Evolutionary conservation across 768 basidiomycete species (phyloP).

Genomic region (Leucogyrophana mollusca): DNA sequence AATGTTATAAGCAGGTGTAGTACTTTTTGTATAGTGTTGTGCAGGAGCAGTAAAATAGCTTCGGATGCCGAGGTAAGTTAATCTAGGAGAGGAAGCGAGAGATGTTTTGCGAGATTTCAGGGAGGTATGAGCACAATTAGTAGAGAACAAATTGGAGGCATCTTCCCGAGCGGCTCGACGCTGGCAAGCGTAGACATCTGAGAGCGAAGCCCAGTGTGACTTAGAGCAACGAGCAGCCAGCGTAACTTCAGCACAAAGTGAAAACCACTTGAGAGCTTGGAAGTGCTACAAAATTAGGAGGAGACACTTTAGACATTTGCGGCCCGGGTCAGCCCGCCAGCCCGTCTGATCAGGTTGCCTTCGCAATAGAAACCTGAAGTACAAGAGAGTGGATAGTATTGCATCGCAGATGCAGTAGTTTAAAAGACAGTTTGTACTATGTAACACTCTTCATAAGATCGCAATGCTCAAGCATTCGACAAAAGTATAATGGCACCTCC

Average conservation of each 20-base stretch:
- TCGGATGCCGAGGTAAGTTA: constrained; percentile 31
- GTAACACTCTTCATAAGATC: too few relatives aligned
- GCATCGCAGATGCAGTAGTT: too few relatives aligned
- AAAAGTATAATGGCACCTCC: constrained; percentile 48
- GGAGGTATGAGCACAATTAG: neutral
- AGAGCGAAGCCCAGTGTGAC: neutral
- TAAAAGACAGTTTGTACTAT: too few relatives aligned
- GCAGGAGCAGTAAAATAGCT: constrained; percentile 24
- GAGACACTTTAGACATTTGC: too few relatives aligned
- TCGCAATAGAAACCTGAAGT: too few relatives aligned
- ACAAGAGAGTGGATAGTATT: too few relatives aligned
- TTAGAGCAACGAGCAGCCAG: neutral
- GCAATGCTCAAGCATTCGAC: constrained; percentile 43
- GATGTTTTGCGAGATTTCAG: neutral
- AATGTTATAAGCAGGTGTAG: neutral
- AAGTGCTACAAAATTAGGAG: too few relatives aligned
- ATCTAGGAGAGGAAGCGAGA: constrained; percentile 3
- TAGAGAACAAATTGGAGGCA: too few relatives aligned
- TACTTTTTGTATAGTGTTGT: constrained; percentile 1
- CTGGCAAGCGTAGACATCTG: neutral
- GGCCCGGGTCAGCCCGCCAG: too few relatives aligned
- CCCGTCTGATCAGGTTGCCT: too few relatives aligned
- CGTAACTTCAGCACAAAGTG: neutral
- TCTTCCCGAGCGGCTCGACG: neutral
- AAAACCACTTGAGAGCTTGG: too few relatives aligned